Evolutionary conservation across 805 yeast species (phyloP), one percentile per base, ranked within the genome.

Genomic region (Lipomyces lipofer): DNA sequence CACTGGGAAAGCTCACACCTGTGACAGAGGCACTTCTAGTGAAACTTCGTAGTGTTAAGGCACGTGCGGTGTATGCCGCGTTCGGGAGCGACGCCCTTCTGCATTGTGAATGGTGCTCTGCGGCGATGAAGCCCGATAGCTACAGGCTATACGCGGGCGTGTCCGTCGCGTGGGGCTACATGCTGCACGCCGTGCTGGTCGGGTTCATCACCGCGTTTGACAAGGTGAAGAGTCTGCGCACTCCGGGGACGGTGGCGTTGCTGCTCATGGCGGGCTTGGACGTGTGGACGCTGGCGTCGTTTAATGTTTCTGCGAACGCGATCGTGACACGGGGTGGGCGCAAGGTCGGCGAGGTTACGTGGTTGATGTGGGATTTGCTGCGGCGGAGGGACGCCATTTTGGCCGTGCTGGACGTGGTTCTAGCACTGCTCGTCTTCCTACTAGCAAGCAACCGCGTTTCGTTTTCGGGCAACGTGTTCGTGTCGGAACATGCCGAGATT

Each of bases 371-470:
- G 27, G 44, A 44, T 1, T 17, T 50, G 25, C 44, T 25, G 19
- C 36, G 9, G 2, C 49, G 33, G 10, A 48, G 53, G 13, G 53
- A 51, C 27, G 47, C 47, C 5, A 12, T 30, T 2, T 28, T 51
- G 12, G 46, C 43, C 4, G 17, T 44, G 2, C 8, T 46, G 4
- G 42, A 45, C 19, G 3, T 43, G 2, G 17, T 28, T 12, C 8
- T 32, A 15, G 54, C 50, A 7, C 25, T 8, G 13, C 4, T 27
- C 4, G 25, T 27, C 3, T 45, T 32, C 21, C 45, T 51, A 9
- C 46, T 36, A 2, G 10, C 27, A 17, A 36, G 46, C 2, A 21
- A 28, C 21, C 27, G 44, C 13, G 10, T 48, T 21, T 24, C 19
- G 19, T 28, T 30, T 12, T 19, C 13, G 10, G 33, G 8, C 12